These are phyloP conservation scores for Fusarium denticulatum DNA, from an alignment of 2,329 filamentous ascomycete species.

Conservation along the genomic window DNA sequence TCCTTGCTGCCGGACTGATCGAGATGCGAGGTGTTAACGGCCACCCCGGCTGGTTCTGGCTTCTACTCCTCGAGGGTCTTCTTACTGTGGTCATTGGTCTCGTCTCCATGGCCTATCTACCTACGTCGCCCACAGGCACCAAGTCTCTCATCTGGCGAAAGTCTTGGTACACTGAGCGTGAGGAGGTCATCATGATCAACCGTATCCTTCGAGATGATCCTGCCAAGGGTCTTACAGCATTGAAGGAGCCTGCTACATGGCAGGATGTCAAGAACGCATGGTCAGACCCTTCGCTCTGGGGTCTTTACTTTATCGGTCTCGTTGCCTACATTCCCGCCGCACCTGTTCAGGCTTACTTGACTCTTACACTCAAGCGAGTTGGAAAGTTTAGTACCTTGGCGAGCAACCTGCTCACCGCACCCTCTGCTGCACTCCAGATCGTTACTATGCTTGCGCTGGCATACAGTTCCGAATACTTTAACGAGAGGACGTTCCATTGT, in stretches of 20 bases:
- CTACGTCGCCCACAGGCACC: slow-evolving; percentile 72
- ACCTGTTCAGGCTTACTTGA: slow-evolving; percentile 61
- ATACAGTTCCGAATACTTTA: slow-evolving; percentile 64
- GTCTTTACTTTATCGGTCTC: slow-evolving; percentile 60
- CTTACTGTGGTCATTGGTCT: slow-evolving; percentile 63
- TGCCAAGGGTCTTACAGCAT: slow-evolving; percentile 60
- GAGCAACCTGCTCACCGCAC: slow-evolving; percentile 71
- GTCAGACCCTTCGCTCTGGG: slow-evolving; percentile 60
- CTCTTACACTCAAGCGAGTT: slow-evolving; percentile 64
- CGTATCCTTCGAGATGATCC: slow-evolving; percentile 64
- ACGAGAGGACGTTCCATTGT: slow-evolving; percentile 64
- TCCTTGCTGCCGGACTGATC: slow-evolving; percentile 57
- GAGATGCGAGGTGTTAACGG: slow-evolving; percentile 60
- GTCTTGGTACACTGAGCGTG: slow-evolving; percentile 72
- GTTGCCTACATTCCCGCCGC: slow-evolving; percentile 60
- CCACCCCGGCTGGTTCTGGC: slow-evolving; percentile 65
- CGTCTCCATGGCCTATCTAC: slow-evolving; percentile 68
- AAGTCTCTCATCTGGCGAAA: slow-evolving; percentile 68
- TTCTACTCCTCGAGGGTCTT: slow-evolving; percentile 55
- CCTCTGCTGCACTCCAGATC: slow-evolving; percentile 65
- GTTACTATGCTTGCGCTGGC: slow-evolving; percentile 64
- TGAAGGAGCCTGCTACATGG: slow-evolving; percentile 55
- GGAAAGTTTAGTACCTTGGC: slow-evolving; percentile 66
- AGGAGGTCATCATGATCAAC: slow-evolving; percentile 77
- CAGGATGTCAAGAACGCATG: slow-evolving; percentile 57